Evolutionary conservation across 139 green algal genomes (phyloP), one percentile per base, ranked within the genome.

Genomic region (Closterium sp.): DNA sequence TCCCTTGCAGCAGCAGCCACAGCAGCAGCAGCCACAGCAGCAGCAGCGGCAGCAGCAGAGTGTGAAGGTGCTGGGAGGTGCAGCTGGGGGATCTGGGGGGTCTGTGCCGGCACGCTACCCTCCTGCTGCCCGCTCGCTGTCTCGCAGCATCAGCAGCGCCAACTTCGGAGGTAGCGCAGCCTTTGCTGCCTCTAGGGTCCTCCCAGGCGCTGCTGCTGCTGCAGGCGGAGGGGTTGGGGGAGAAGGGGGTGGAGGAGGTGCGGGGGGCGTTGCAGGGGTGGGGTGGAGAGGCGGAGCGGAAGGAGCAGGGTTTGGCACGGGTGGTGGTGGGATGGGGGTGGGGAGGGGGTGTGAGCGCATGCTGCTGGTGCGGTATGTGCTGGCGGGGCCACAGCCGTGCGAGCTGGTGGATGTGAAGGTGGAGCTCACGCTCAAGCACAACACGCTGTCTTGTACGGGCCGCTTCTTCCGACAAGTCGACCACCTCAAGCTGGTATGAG

Each of bases 391-490:
- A 9, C 88, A 90, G 62, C 92, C 92, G 17, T 90, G n/a, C 1
- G 92, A 94, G 89, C 92, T 94, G 38, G 88, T 94, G 79, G 92
- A 94, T 27, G 92, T 94, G 88, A 93, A 93, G 88, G 91, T 93
- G 87, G 91, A 93, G n/a, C 45, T 93, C 30, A 93, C 87, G 9
- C 73, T 93, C 34, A 30, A 85, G 27, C 87, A 93, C 86, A 91
- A 93, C 88, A 93, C 91, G 9, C 22, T 93, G 0, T 92, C 86
- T 2, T 31, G 91, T 7, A 89, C 31, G 0, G 91, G 91, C 17
- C 32, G 87, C 1, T 93, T 92, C 38, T 93, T 93, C 31, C 86
- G 87, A 29, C 31, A 31, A 29, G 31, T 88, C 5, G 31, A 91
- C 4, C 87, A 89, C 5, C 88, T 93, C 6, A 93, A 93, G 6